Evolutionary conservation across 2,329 filamentous ascomycete species (phyloP).

Genomic region (Sarocladiaceae sp.): DNA sequence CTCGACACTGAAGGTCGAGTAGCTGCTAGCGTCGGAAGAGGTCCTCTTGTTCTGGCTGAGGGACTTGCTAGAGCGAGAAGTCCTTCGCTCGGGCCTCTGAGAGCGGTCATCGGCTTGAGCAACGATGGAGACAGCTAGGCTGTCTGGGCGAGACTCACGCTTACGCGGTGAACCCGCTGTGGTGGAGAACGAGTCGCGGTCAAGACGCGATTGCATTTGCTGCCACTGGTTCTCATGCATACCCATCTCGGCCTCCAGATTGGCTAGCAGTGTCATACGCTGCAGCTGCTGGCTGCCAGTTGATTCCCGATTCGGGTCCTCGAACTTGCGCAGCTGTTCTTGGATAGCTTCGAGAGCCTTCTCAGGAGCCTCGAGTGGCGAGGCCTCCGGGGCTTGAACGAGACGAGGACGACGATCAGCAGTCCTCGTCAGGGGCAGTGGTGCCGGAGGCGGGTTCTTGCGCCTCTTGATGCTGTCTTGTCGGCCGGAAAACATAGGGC

Average conservation of each 20-base stretch:
- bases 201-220: slow-evolving; percentile 37
- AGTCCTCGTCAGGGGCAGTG: slow-evolving; percentile 43
- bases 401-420: slow-evolving; percentile 28
- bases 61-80: neutral
- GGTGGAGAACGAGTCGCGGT: slow-evolving; percentile 46
- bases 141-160: slow-evolving; percentile 26
- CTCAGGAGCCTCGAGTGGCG: slow-evolving; percentile 48
- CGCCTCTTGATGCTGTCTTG: slow-evolving; percentile 42
- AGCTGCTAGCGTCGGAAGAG: neutral
- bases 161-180: slow-evolving; percentile 25
- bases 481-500: slow-evolving; percentile 55
- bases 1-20: neutral
- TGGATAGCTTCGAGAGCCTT: slow-evolving; percentile 46
- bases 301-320: slow-evolving; percentile 32
- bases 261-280: slow-evolving; percentile 47
- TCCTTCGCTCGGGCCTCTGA: slow-evolving; percentile 2
- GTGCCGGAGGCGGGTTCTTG: slow-evolving; percentile 47
- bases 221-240: slow-evolving; percentile 58
- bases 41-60: slow-evolving; percentile 3
- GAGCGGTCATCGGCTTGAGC: slow-evolving; percentile 2
- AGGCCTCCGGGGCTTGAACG: slow-evolving; percentile 44
- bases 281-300: slow-evolving; percentile 32
- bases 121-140: slow-evolving; percentile 8
- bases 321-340: slow-evolving; percentile 46
- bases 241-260: slow-evolving; percentile 59